Evolutionary conservation across 345 rosid genomes (phyloP), one percentile per base, ranked within the genome.

Genomic region (Chamaenerion angustifolium): DNA sequence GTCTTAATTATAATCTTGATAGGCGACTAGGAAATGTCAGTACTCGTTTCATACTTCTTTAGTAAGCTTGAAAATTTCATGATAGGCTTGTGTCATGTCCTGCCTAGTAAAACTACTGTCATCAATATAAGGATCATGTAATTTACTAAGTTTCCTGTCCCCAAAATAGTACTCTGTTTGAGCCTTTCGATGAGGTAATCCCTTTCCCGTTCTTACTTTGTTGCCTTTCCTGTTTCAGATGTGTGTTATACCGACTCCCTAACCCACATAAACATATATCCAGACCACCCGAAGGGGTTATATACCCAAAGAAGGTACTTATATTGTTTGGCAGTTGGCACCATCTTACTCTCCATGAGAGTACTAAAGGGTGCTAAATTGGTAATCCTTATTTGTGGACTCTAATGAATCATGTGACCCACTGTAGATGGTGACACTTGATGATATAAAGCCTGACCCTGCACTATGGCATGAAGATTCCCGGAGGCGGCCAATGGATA

Each of bases 391-490:
- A 12, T 19, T 48, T 48, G 51, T 11, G 25, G 4, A 31, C 10
- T n/a, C n/a, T n/a, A 31, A 31, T 31, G 8, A 31, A 31, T 31
- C 5, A 7, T 31, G 37, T n/a, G n/a, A n/a, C n/a, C 50, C 27
- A 42, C 61, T 63, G 46, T 78, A 90, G 98, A 71, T 58, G 19
- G 79, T 92, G 53, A 57, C 65, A 21, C 44, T 45, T 6, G 73
- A 69, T 52, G 93, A 92, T 74, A 27, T 84, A 64, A 77, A 82
- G 68, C 70, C 78, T 56, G 76, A 43, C 27, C 73, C 81, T 63
- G 64, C 53, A 52, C 59, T 92, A 56, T 92, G 98, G 98, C 98
- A 87, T 64, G 95, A 84, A 66, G 90, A 84, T 56, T 52, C 74
- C 56, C 66, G 76, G 68, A 75, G 70, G 69, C 37, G 37, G 8